These are phyloP conservation scores for Apiotrichum akiyoshidainum DNA, from an alignment of 1,284 basidiomycete species.

Conservation along the genomic window DNA sequence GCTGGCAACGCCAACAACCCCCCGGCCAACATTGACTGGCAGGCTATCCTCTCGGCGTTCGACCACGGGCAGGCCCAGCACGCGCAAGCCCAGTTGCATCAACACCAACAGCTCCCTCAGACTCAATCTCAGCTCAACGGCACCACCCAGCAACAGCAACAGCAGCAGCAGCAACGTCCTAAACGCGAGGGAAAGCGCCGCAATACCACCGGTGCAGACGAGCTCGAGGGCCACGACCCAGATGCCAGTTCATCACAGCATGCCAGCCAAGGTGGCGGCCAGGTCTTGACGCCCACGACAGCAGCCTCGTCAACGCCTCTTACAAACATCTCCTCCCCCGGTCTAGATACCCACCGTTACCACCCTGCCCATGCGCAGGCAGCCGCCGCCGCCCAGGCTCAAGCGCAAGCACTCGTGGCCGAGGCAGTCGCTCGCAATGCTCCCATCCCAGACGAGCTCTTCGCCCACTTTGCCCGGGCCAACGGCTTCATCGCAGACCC, in stretches of 20 bases:
- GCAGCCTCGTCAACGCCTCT: not conserved
- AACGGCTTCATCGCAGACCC: not conserved
- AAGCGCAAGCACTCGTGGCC: not conserved
- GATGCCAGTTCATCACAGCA: too few species aligned
- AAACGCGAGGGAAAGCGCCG: not conserved
- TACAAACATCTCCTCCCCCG: not conserved
- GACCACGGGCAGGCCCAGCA: not conserved
- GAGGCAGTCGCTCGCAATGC: conserved; percentile 1
- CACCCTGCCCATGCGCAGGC: conserved; percentile 4
- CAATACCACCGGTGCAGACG: not conserved
- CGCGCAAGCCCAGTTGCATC: not conserved
- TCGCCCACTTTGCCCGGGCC: conserved; percentile 9
- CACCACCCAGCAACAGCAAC: not conserved
- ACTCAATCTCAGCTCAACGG: not conserved
- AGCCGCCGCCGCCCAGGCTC: conserved; percentile 1
- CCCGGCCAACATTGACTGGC: conserved; percentile 11
- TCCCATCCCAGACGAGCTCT: conserved; percentile 6
- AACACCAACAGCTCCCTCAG: too few species aligned
- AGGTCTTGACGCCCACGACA: not conserved
- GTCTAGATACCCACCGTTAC: conserved; percentile 1
- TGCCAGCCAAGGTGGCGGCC: too few species aligned
- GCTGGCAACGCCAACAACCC: not conserved
- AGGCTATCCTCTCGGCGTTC: conserved; percentile 13
- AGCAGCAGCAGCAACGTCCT: not conserved
- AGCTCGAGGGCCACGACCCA: too few species aligned